Percentiles rank a stretch among this genome's conserved stretches.
Conservation (phyloP, 345 rosid genomes). For the Draba incana region DNA sequence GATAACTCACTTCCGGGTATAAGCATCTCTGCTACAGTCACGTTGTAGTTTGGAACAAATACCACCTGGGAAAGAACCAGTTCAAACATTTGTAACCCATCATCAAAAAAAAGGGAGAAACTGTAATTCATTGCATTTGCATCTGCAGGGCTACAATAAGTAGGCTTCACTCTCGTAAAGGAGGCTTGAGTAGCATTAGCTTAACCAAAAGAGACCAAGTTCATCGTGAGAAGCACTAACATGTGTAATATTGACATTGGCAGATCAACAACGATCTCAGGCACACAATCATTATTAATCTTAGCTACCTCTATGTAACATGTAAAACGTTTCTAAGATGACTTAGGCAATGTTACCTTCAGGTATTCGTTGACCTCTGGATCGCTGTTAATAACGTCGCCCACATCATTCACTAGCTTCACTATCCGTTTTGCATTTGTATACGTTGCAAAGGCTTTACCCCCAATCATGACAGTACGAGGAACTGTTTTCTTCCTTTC, state of each 20-base stretch:
- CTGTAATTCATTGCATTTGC: conserved; percentile 9
- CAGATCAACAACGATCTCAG: conserved; percentile 6
- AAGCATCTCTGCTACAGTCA: conserved; percentile 90
- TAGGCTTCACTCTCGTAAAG: conserved; percentile 11
- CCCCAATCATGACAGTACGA: conserved; percentile 95
- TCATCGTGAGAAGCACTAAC: conserved; percentile 6
- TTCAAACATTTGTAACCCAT: not conserved
- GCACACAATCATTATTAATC: conserved; percentile 17
- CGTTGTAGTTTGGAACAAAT: conserved; percentile 96
- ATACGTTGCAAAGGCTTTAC: conserved; percentile 98
- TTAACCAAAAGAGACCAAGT: conserved; percentile 21
- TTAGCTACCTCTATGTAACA: not conserved
- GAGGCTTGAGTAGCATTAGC: conserved; percentile 11
- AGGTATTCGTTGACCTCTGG: conserved; percentile 87
- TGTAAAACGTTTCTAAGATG: conserved; percentile 4
- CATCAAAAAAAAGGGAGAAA: conserved; percentile 1
- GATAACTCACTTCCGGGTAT: conserved; percentile 98
- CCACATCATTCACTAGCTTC: conserved; percentile 93
- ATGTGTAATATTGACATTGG: conserved; percentile 8
- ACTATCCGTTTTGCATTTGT: conserved; percentile 96
- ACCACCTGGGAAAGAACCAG: conserved; percentile 61
- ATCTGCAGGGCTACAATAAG: not conserved
- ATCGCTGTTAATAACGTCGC: conserved; percentile 81
- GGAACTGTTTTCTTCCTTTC: conserved; percentile 80
- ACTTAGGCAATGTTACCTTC: conserved; percentile 56